phyloP scores from a whole-genome alignment of 2,329 filamentous ascomycete genomes.

The Trichoderma polysporum region DNA sequence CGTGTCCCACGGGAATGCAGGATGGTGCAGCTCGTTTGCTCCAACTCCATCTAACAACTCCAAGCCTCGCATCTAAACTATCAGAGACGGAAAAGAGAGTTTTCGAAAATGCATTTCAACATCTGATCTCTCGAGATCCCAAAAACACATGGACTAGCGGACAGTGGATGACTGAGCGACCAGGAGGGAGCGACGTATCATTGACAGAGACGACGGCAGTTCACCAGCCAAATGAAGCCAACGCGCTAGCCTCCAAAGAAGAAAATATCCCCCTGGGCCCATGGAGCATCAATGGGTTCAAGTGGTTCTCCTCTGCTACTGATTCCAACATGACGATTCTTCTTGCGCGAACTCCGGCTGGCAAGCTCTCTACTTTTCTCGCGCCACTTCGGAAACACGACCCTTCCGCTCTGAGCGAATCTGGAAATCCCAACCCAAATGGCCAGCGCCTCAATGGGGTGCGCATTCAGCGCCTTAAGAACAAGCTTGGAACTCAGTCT shows the following conservation, averaged over 20 bases:
- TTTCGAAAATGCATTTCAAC: slow-evolving; percentile 51
- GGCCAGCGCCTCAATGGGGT: slow-evolving; percentile 63
- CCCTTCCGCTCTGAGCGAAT: slow-evolving; percentile 31
- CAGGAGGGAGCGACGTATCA: slow-evolving; percentile 68
- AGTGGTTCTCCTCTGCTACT: slow-evolving; percentile 47
- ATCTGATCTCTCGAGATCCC: slow-evolving; percentile 53
- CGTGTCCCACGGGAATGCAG: slow-evolving; percentile 69
- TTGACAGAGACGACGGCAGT: slow-evolving; percentile 63
- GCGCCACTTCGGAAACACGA: slow-evolving; percentile 58
- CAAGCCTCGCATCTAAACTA: slow-evolving; percentile 26
- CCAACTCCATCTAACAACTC: slow-evolving; percentile 42
- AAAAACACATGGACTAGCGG: slow-evolving; percentile 65
- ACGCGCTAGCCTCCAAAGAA: slow-evolving; percentile 22
- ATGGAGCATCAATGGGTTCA: slow-evolving; percentile 64
- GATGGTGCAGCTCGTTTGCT: slow-evolving; percentile 59
- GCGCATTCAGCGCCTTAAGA: slow-evolving; percentile 66
- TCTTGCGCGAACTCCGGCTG: slow-evolving; percentile 54
- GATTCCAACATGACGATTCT: slow-evolving; percentile 54
- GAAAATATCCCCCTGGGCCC: slow-evolving; percentile 46
- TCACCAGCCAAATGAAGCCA: slow-evolving; percentile 23
- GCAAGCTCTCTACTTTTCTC: slow-evolving; percentile 60
- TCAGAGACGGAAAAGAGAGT: slow-evolving; percentile 39
- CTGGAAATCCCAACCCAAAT: slow-evolving; percentile 26
- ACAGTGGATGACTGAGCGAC: slow-evolving; percentile 76
- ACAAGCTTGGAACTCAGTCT: slow-evolving; percentile 68